A percentile compares a stretch with the other conserved stretches of the same genome.
Evolutionary conservation across 2,329 filamentous ascomycete species (phyloP).

Genomic region (Ophiostoma ulmi): DNA sequence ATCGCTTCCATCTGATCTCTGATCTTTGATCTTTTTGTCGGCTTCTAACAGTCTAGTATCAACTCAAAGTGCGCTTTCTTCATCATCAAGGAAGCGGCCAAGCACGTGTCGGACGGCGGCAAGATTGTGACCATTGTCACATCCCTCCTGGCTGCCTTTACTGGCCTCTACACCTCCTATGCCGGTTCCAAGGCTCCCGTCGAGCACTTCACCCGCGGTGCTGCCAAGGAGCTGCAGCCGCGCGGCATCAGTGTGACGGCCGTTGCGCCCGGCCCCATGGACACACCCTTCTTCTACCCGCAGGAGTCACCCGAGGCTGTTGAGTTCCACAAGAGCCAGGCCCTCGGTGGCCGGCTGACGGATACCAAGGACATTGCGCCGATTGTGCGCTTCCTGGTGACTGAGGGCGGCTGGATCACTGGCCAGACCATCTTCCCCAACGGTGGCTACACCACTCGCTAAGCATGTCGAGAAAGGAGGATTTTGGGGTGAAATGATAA

Average conservation of each 20-base stretch:
- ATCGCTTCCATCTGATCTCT: background rate
- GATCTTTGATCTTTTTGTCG: background rate
- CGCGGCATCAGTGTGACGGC: constrained; percentile 36
- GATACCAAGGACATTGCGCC: constrained; percentile 43
- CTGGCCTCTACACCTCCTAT: constrained; percentile 43
- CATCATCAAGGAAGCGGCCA: constrained; percentile 41
- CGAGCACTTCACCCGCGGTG: constrained; percentile 38
- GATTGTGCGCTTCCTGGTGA: constrained; percentile 41
- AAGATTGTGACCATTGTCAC: constrained; percentile 46
- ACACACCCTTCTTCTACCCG: constrained; percentile 44
- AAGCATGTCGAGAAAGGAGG: background rate
- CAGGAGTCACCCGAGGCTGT: constrained; percentile 42
- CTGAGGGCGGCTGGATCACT: constrained; percentile 43
- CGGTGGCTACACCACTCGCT: constrained; percentile 43
- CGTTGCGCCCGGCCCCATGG: constrained; percentile 38
- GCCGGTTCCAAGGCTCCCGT: constrained; percentile 41
- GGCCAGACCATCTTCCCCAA: constrained; percentile 47
- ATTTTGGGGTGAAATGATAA: background rate
- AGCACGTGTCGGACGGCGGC: constrained; percentile 41
- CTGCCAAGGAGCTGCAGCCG: constrained; percentile 35
- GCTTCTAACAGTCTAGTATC: constrained; percentile 31
- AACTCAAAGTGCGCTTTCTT: constrained; percentile 46
- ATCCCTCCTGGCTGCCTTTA: constrained; percentile 43
- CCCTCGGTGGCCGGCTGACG: constrained; percentile 40
- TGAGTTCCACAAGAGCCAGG: constrained; percentile 42